Percentiles rank a stretch among this genome's conserved stretches.
phyloP scores from a whole-genome alignment of 768 basidiomycete species.

The Hypholoma fasciculare region DNA sequence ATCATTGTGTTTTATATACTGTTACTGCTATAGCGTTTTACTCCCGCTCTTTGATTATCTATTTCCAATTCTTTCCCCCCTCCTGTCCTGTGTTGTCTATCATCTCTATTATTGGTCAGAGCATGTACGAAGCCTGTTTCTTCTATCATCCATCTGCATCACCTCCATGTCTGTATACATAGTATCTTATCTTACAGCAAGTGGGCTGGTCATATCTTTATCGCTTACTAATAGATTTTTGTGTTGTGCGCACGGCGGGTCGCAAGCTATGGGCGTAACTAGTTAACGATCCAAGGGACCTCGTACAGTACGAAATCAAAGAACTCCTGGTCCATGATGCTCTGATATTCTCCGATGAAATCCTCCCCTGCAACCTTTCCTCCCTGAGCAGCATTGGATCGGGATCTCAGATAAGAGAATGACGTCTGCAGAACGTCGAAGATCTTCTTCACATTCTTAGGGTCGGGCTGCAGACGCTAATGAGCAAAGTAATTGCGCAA shows the following conservation, averaged over 20 bases:
- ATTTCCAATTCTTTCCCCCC: slow-evolving; percentile 14
- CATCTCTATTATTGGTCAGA: slow-evolving; percentile 11
- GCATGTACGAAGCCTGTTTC: slow-evolving; percentile 18
- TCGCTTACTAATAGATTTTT: slow-evolving; percentile 52
- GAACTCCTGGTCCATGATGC: slow-evolving; percentile 92
- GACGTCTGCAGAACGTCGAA: slow-evolving; percentile 72
- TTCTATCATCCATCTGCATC: slow-evolving; percentile 24
- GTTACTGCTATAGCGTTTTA: slow-evolving; percentile 23
- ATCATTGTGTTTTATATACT: slow-evolving; percentile 24
- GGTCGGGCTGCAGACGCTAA: slow-evolving; percentile 66
- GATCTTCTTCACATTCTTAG: slow-evolving; percentile 80
- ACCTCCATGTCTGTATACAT: slow-evolving; percentile 40
- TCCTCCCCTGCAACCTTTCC: slow-evolving; percentile 50
- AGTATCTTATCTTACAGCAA: slow-evolving; percentile 46
- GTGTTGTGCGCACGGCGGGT: background rate
- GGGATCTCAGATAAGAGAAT: slow-evolving; percentile 80
- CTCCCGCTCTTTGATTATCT: slow-evolving; percentile 16
- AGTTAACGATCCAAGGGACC: slow-evolving; percentile 85
- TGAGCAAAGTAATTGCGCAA: background rate
- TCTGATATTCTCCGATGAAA: slow-evolving; percentile 88
- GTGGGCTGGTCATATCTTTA: slow-evolving; percentile 63
- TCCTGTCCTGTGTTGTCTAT: slow-evolving; percentile 13
- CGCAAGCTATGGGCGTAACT: slow-evolving; percentile 22
- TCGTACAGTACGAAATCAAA: slow-evolving; percentile 95
- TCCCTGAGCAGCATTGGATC: slow-evolving; percentile 53